Base-by-base conservation (phyloP, 1,284 basidiomycete genomes). In the Volvariella volvacea region DNA sequence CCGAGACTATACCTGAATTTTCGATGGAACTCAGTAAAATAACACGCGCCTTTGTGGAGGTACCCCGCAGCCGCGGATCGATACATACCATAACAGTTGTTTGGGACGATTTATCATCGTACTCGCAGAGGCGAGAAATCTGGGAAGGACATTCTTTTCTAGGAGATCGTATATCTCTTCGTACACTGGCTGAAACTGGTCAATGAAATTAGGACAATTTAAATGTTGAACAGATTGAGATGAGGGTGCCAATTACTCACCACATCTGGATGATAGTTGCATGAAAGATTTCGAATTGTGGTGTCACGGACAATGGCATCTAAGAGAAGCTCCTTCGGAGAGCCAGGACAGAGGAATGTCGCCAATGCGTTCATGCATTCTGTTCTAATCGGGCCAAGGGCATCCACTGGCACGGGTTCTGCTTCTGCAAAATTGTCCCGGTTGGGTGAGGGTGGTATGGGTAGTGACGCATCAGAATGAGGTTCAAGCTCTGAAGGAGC, bases 101-200 rank as follows among this genome's bases (percentile, higher is more conserved):
- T 64, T 67, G 15, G 63, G 62, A 4, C 55, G 48, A 51, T 68
- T 69, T 46, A 68, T 64, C 45, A 69, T 66, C 1, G 61, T 49
- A 17, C 54, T 53, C 22, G 59, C 56, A 17, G 42, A 32, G 7
- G 46, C 46, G 17, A 68, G 57, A 46, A 67, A 69, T 15, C 53
- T 45, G 6, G 61, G 61, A 15, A 67, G 49, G 38, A 58, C 61
- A n/a, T 45, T 51, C 10, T 38, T 51, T 45, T 63, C 61, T 2
- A 66, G 52, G 4, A 51, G 47, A 32, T 57, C 54, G 39, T 64
- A 67, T 19, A 59, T 50, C 39, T 56, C 55, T 42, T 63, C 60
- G 46, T 70, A 70, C 3, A 56, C 59, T 7, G 62, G 58, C 8
- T 60, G 52, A 46, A 71, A 67, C 66, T 66, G 22, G 9, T 40